Conservation (phyloP, 495 filamentous ascomycete genomes). For the Penicillium alfredii region DNA sequence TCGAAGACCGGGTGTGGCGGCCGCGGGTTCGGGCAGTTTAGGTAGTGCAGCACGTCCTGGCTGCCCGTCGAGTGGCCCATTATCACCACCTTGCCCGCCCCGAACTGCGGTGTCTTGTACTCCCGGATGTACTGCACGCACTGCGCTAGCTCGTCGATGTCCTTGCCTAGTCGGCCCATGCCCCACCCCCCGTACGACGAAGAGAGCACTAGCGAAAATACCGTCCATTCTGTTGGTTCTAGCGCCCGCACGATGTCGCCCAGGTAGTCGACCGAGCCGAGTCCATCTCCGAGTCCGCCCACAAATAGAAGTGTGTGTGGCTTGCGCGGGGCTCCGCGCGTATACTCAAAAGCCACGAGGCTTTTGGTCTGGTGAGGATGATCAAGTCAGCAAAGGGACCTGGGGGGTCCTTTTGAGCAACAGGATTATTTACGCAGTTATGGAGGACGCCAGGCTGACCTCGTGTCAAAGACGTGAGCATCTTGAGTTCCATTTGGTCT, state of each 20-base stretch:
- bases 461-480: slow-evolving; percentile 12
- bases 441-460: slow-evolving; percentile 25
- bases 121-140: slow-evolving; percentile 59
- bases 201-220: slow-evolving; percentile 53
- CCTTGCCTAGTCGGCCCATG: slow-evolving; percentile 53
- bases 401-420: not conserved
- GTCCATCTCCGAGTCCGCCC: slow-evolving; percentile 58
- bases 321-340: slow-evolving; percentile 17
- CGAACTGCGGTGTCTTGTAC: slow-evolving; percentile 24
- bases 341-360: slow-evolving; percentile 25
- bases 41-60: slow-evolving; percentile 78
- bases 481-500: slow-evolving; percentile 19
- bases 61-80: slow-evolving; percentile 83
- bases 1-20: slow-evolving; percentile 29
- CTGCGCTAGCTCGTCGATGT: slow-evolving; percentile 61
- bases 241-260: slow-evolving; percentile 40
- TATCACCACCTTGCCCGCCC: slow-evolving; percentile 22
- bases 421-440: slow-evolving; percentile 14
- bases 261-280: slow-evolving; percentile 56
- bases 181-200: slow-evolving; percentile 68
- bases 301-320: slow-evolving; percentile 26
- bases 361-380: slow-evolving; percentile 12
- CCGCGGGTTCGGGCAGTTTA: slow-evolving; percentile 37
- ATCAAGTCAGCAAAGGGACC: not conserved
- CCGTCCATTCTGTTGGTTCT: slow-evolving; percentile 47